Base-by-base conservation (phyloP, 2,329 filamentous ascomycete species). In the Pestalotiopsis sp. region DNA sequence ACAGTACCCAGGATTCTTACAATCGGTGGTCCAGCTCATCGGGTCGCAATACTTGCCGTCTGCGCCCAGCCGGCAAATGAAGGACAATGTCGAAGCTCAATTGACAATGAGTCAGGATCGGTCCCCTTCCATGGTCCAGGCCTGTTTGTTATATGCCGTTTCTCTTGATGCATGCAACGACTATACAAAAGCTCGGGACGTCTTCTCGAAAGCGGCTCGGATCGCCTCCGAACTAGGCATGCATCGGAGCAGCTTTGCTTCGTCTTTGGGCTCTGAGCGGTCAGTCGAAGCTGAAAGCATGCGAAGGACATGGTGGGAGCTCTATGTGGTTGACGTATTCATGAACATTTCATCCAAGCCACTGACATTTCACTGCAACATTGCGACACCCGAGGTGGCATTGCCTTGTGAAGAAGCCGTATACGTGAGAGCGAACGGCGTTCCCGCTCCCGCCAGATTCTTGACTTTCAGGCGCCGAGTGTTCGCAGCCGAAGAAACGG, bases 231-330 rank as follows among this genome's bases (percentile, higher is more conserved):
- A 62, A 12, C 4, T 62, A 11, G 59, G 36, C 0, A 62, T 62
- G 59, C 59, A 62, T 36, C 25, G 31, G 6, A 39, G 59, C 59
- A 36, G 36, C n/a, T 62, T 62, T 62, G 59, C 59, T 3, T 62
- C 59, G 13, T 62, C 59, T 12, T n/a, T 62, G 27, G 36, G 36
- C 17, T 36, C 36, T 11, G 27, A 62, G 31, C 59, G 36, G 59
- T 36, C 59, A 3, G 36, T 62, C 31, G 59, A 62, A 12, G 59
- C 59, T 4, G 59, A 62, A 12, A 62, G 59, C 13, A 27, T 62
- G 59, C 59, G 59, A 38, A 41, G 59, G 20, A 62, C 59, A 36
- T 62, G 59, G 59, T 62, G 59, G 59, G 59, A 62, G 59, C 59
- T 62, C 59, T 62, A 62, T 7, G n/a, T 62, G 25, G 59, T 62